A percentile compares a stretch with the other conserved stretches of the same genome.
These are phyloP conservation scores for Panaeolus papilionaceus DNA, from an alignment of 768 basidiomycete species.

Conservation along the genomic window DNA sequence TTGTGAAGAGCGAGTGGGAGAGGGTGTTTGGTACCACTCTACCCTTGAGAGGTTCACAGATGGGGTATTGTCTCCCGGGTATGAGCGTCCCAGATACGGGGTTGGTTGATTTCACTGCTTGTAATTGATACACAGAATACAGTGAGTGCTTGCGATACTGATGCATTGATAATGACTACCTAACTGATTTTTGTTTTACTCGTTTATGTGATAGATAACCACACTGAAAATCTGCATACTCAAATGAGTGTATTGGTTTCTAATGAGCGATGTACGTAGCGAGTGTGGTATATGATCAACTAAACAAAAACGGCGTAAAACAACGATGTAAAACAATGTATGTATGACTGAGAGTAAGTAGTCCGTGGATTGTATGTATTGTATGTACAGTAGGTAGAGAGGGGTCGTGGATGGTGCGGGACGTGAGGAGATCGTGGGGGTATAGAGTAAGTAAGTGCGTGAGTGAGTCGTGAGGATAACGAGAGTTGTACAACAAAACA, in stretches of 20 bases:
- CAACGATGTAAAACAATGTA: neutral
- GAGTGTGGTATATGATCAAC: neutral
- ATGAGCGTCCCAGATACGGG: slow-evolving; percentile 23
- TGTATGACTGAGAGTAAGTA: neutral
- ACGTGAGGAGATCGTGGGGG: no score
- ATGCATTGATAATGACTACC: neutral
- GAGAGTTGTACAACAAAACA: no score
- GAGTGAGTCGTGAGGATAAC: no score
- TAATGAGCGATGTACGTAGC: neutral
- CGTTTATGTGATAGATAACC: no score
- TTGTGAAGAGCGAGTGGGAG: slow-evolving; percentile 22
- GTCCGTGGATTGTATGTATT: neutral
- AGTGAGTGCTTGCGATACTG: neutral
- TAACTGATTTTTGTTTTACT: no score
- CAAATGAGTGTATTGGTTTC: neutral
- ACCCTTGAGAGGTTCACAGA: slow-evolving; percentile 20
- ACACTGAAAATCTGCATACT: no score
- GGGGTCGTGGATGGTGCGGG: no score
- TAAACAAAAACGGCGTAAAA: neutral
- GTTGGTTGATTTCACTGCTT: slow-evolving; percentile 26
- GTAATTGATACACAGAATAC: neutral
- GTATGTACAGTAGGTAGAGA: neutral
- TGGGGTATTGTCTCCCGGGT: slow-evolving; percentile 27
- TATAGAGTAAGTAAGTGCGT: no score
- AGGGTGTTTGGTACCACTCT: slow-evolving; percentile 20